Conservation (phyloP, 139 green algal genomes). For the Tetradesmus lagerheimii region DNA sequence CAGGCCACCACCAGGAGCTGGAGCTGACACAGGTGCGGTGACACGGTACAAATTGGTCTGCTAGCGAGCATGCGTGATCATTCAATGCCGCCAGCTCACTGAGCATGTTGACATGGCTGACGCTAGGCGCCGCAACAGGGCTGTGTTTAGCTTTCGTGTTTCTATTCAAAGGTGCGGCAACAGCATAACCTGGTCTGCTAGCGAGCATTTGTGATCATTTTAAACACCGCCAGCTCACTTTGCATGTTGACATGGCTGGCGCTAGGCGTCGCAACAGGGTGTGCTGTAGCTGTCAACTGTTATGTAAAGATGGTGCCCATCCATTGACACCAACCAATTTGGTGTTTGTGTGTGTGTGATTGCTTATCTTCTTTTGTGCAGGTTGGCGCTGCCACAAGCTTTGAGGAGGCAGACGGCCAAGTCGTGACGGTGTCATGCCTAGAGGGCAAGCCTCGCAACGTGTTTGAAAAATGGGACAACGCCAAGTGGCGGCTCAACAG, state of each 20-base stretch:
- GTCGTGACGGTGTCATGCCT: conserved; percentile 48
- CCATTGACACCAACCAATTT: no score
- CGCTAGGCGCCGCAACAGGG: no score
- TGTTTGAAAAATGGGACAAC: conserved; percentile 51
- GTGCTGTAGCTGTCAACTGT: neutral
- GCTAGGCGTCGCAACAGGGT: no score
- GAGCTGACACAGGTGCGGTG: conserved; percentile 11
- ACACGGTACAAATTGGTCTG: neutral
- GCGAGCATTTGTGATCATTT: no score
- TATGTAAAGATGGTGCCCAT: no score
- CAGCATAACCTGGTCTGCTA: neutral
- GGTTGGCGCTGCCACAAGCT: conserved; percentile 4
- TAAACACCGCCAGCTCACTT: no score
- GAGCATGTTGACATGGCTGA: no score
- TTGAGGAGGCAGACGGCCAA: conserved; percentile 43
- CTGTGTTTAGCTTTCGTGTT: neutral
- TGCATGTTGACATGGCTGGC: no score
- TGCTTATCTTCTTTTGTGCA: neutral
- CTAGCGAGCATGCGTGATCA: no score
- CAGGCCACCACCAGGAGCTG: neutral
- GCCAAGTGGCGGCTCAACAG: conserved; percentile 26
- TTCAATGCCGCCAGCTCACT: no score
- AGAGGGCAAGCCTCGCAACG: conserved; percentile 46
- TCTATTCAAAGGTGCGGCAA: neutral
- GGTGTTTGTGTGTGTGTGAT: neutral